Base-by-base conservation (phyloP, 805 yeast species). In the Kazachstania kunashirensis region DNA sequence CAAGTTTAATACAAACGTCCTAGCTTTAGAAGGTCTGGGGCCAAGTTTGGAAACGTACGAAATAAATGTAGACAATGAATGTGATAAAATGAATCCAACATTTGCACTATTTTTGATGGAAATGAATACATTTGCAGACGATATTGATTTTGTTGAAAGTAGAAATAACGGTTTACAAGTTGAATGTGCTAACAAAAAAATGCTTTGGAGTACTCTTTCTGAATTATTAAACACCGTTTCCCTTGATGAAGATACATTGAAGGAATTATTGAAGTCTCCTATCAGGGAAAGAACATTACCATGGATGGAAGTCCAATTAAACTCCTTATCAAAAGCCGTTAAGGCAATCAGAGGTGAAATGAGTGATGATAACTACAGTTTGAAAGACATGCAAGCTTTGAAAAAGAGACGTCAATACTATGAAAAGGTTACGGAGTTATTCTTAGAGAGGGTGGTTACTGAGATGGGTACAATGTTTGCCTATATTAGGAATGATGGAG, bases 161-260 rank as follows among this genome's bases (percentile, higher is more conserved):
- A 82, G 79, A 52, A 77, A 88, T 2, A 75, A 80, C 48, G 95
- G 95, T 33, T 59, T 85, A 13, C 96, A 88, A 58, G 79, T 88
- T 6, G 79, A 78, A 46, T 75, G 89, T 5, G 77, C 84, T 30
- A 88, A 88, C 59, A 83, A 82, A 56, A 84, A 83, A 49, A 55
- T 69, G n/a, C 63, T 86, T 17, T 79, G 77, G 67, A 73, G 70
- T 32, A 86, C 84, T 42, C 67, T 86, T 37, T 72, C 73, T 27
- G 73, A 70, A n/a, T 67, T 86, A 31, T 59, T 86, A 42, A 70
- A 71, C 33, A 79, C 84, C n/a, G 81, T 83, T 7, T 73, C 78
- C 38, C 66, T 85, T 19, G 77, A 77, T 43, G 72, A 73, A 13
- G 59, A 61, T 1, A 77, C 77, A 13, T 59, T 84, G 36, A 53